These are phyloP conservation scores for Alloteropsis semialata DNA, from an alignment of 176 grass and related monocot genomes.

Conservation along the genomic window DNA sequence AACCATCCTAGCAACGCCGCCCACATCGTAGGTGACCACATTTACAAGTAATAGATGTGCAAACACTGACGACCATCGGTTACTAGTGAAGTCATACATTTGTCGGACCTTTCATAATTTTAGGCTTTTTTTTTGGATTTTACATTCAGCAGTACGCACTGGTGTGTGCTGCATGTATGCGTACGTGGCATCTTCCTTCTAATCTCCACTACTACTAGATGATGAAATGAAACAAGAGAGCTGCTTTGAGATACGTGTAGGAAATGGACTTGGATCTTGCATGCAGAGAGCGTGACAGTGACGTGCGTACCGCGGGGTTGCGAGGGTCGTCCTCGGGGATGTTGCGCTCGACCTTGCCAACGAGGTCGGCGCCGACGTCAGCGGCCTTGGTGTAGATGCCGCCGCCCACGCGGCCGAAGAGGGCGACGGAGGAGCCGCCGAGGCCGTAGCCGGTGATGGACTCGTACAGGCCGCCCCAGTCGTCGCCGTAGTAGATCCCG, in stretches of 20 bases:
- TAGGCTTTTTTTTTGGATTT: neutral
- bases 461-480: slow-evolving; percentile 67
- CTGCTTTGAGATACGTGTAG: neutral
- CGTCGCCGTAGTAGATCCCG: slow-evolving; percentile 60
- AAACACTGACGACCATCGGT: neutral
- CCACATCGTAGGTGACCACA: neutral
- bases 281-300: neutral
- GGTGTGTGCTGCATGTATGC: neutral
- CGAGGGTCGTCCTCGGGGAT: slow-evolving; percentile 86
- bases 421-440: slow-evolving; percentile 68
- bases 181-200: neutral
- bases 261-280: neutral
- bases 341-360: slow-evolving; percentile 71
- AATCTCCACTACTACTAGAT: neutral
- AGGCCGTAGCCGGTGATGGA: slow-evolving; percentile 70
- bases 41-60: neutral
- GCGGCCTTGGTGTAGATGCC: slow-evolving; percentile 85
- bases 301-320: slow-evolving; percentile 62
- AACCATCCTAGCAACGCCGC: neutral
- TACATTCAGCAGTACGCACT: neutral
- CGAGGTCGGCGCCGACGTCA: slow-evolving; percentile 82
- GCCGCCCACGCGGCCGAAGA: slow-evolving; percentile 77
- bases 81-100: neutral
- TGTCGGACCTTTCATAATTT: neutral
- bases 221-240: too few species aligned